Conservation (phyloP, 495 filamentous ascomycete genomes). For the Stereocaulon alpinum region DNA sequence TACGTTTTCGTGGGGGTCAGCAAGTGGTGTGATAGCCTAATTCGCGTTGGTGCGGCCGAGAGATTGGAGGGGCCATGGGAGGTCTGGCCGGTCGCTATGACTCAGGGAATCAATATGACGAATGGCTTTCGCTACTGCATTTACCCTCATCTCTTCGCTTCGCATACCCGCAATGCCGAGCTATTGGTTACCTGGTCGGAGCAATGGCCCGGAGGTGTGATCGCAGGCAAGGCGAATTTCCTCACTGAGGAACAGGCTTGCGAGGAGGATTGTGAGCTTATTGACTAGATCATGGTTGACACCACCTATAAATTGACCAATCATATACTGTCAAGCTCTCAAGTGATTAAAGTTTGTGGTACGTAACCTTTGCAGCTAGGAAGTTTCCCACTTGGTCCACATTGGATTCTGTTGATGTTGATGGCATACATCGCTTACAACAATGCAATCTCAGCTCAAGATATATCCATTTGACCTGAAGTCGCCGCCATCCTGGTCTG, state of each 20-base stretch:
- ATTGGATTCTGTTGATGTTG: no score
- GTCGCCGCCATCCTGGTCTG: no score
- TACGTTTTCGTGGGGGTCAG: conserved; percentile 26
- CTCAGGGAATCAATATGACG: conserved; percentile 14
- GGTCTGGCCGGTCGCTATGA: conserved; percentile 13
- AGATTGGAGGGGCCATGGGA: conserved; percentile 25
- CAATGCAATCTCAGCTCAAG: no score
- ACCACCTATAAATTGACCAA: no score
- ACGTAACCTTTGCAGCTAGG: no score
- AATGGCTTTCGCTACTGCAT: conserved; percentile 23
- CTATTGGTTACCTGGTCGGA: conserved; percentile 30
- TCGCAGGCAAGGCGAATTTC: conserved; percentile 21
- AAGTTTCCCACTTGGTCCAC: no score
- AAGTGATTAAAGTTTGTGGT: no score
- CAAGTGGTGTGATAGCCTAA: conserved; percentile 20
- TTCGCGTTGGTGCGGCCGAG: conserved; percentile 21
- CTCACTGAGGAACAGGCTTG: neutral
- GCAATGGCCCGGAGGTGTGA: conserved; percentile 21
- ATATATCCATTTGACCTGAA: no score
- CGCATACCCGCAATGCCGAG: conserved; percentile 18
- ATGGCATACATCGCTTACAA: no score
- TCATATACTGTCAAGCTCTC: no score
- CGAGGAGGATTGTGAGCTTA: neutral
- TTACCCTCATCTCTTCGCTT: conserved; percentile 26
- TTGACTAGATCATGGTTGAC: neutral